Base-by-base conservation (phyloP, 2,329 filamentous ascomycete species). In the Lasiodiplodia hormozganensis region DNA sequence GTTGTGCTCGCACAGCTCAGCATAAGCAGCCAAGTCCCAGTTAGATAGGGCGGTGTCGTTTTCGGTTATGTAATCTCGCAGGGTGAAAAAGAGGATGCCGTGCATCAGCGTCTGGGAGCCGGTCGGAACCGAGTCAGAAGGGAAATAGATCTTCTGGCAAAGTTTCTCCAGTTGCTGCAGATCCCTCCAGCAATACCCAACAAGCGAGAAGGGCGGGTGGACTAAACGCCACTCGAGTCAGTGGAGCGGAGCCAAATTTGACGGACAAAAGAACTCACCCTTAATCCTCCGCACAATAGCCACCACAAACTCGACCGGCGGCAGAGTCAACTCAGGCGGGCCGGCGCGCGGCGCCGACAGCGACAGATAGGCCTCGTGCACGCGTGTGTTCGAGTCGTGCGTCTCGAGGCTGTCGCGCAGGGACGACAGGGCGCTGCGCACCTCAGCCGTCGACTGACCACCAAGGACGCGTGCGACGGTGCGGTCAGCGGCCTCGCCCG, bases 91-190 rank as follows among this genome's bases (percentile, higher is more conserved):
- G 2, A 84, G 73, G 1, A 76, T 74, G 34, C 79, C 77, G 58
- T 82, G 80, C 1, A 80, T 76, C 10, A 79, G 72, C 12, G 82
- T 79, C 38, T 82, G 82, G 2, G 77, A 76, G 1, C 78, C 76
- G 38, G 79, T 76, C 1, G 80, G 77, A 64, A 79, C 82, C 12
- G 82, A 78, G 12, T 83, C 79, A 0, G 78, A 78, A 16, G 78
- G 78, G 66, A 83, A 83, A 69, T 82, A 83, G 0, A 84, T 74
- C 53, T 78, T 76, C 31, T 79, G 80, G 70, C 82, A 83, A 18
- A 65, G 62, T 8, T 12, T n/a, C 23, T 65, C 62, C 3, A 65
- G 52, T 18, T 54, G 62, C 14, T 38, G n/a, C 10, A 56, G 62
- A 2, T 54, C 31, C 12, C 34, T 16, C 51, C 49, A 65, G 51